These are phyloP conservation scores for Heliamphora exappendiculata DNA, from an alignment of 148 eudicot species.

Conservation along the genomic window DNA sequence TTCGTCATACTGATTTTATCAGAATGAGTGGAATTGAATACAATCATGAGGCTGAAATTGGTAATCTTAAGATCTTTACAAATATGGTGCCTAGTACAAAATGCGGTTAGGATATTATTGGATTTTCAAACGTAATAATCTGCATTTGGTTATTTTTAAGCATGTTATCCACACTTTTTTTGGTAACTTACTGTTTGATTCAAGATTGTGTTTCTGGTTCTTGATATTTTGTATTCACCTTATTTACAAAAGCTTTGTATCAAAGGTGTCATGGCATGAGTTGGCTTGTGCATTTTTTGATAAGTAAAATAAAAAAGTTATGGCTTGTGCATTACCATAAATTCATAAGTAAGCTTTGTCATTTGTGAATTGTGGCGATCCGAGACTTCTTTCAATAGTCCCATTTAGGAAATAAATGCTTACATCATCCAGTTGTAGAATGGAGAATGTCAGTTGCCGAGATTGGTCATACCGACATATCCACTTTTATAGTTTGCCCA, in stretches of 20 bases:
- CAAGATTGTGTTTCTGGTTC: neutral
- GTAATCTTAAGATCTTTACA: neutral
- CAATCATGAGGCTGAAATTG: neutral
- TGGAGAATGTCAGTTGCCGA: neutral
- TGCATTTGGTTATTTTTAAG: neutral
- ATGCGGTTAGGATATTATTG: neutral
- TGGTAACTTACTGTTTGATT: neutral
- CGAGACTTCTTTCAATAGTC: too few species aligned
- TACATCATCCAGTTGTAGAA: neutral
- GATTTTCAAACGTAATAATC: neutral
- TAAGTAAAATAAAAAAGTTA: too few species aligned
- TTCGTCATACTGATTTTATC: neutral
- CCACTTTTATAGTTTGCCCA: neutral
- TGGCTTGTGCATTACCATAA: neutral
- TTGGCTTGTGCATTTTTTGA: neutral
- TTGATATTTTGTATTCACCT: neutral
- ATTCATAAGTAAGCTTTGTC: neutral
- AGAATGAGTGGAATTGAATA: neutral
- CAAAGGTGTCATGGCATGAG: neutral
- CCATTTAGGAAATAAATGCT: neutral
- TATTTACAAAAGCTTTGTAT: neutral
- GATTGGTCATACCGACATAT: neutral
- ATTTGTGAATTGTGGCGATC: neutral
- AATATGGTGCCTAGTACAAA: neutral
- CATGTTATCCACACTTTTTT: neutral